Conservation (phyloP, 2,329 filamentous ascomycete species). For the Fusarium papillatum region DNA sequence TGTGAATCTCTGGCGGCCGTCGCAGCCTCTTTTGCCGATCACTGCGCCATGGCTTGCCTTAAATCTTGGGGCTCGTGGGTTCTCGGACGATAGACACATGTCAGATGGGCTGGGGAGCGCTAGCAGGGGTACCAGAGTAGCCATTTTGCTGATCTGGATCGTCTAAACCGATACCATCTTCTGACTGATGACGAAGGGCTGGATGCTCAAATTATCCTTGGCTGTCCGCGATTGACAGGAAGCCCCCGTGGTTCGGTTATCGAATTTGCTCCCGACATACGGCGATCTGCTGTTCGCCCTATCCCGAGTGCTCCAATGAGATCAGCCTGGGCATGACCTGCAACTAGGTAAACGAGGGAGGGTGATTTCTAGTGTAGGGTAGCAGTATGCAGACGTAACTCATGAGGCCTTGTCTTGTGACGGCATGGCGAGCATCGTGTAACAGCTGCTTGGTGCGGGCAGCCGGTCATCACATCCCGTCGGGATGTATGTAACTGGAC, state of each 20-base stretch:
- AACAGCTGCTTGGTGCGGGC: conserved; percentile 26
- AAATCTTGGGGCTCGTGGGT: conserved; percentile 42
- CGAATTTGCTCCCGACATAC: conserved; percentile 20
- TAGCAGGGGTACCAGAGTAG: conserved; percentile 35
- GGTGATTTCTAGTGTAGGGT: conserved; percentile 10
- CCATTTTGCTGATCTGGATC: conserved; percentile 43
- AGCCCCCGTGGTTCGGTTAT: conserved; percentile 33
- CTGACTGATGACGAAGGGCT: not conserved
- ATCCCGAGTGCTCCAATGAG: not conserved
- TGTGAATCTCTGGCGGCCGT: conserved; percentile 22
- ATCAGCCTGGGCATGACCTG: not conserved
- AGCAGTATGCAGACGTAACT: conserved; percentile 3
- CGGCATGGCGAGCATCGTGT: conserved; percentile 20
- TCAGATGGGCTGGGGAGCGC: conserved; percentile 41
- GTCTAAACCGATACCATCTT: conserved; percentile 24
- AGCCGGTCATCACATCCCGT: conserved; percentile 21
- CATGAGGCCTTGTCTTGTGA: conserved; percentile 2
- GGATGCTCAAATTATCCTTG: not conserved
- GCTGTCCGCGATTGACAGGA: conserved; percentile 7
- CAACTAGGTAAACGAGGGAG: not conserved
- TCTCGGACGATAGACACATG: conserved; percentile 45
- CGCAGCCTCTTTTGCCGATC: conserved; percentile 40
- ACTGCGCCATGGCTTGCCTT: conserved; percentile 36
- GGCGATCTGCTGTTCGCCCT: not conserved
- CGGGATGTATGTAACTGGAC: conserved; percentile 14